These are phyloP conservation scores for Boletus reticuloceps DNA, from an alignment of 768 basidiomycete species.

Conservation along the genomic window DNA sequence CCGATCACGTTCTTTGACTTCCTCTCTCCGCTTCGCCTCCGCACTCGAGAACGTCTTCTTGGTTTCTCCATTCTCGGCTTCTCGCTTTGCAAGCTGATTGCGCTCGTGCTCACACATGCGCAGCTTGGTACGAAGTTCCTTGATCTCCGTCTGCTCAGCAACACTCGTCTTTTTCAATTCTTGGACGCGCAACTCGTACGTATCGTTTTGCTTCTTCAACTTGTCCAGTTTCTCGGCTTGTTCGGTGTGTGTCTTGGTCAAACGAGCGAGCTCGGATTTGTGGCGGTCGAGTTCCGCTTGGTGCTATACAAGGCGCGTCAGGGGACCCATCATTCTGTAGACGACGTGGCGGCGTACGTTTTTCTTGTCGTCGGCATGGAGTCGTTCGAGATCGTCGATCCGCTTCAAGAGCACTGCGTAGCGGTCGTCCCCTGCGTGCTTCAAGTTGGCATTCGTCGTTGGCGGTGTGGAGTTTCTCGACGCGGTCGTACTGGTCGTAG, in stretches of 20 bases:
- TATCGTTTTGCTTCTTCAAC: conserved; percentile 59
- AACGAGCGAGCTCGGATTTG: conserved; percentile 52
- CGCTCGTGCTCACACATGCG: conserved; percentile 58
- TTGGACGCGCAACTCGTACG: conserved; percentile 56
- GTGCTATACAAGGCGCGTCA: conserved; percentile 42
- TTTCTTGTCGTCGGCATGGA: conserved; percentile 68
- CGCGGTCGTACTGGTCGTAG: conserved; percentile 27
- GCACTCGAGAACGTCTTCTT: conserved; percentile 48
- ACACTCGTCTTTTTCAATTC: conserved; percentile 53
- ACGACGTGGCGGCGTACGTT: conserved; percentile 38
- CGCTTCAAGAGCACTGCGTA: conserved; percentile 58
- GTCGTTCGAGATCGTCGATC: conserved; percentile 59
- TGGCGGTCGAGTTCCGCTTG: conserved; percentile 56
- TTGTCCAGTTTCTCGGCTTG: conserved; percentile 55
- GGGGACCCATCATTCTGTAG: not conserved
- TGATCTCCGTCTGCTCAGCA: conserved; percentile 59
- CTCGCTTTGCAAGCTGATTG: conserved; percentile 48
- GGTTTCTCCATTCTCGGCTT: conserved; percentile 48
- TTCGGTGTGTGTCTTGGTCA: conserved; percentile 48
- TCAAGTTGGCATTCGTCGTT: conserved; percentile 4
- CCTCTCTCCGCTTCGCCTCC: conserved; percentile 54
- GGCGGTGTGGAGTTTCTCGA: conserved; percentile 26
- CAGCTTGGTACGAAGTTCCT: conserved; percentile 58
- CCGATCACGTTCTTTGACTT: conserved; percentile 51
- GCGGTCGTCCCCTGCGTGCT: conserved; percentile 37